These are phyloP conservation scores for Xenosphaeropsis pyriputrescens DNA, from an alignment of 2,329 filamentous ascomycete genomes.

Conservation along the genomic window DNA sequence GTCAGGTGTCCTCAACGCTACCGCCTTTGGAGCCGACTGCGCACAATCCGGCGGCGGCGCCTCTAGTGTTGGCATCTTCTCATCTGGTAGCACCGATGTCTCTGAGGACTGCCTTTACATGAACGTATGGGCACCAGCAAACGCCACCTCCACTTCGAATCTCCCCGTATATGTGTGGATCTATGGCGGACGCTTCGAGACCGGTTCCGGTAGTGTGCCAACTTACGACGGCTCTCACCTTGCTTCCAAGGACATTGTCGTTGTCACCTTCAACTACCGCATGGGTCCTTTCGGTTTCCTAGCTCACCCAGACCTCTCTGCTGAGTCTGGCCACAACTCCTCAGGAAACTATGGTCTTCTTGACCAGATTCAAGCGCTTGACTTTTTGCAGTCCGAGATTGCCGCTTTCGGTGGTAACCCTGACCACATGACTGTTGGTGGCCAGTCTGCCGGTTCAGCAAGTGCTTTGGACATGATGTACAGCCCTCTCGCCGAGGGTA, in stretches of 20 bases:
- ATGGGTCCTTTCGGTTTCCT: conserved; percentile 15
- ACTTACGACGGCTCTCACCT: conserved; percentile 26
- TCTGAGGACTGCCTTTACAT: conserved; percentile 21
- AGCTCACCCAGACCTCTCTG: conserved; percentile 21
- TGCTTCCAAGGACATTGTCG: conserved; percentile 24
- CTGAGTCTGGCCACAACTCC: conserved; percentile 28
- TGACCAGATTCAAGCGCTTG: conserved; percentile 38
- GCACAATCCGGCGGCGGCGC: conserved; percentile 9
- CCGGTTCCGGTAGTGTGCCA: conserved; percentile 21
- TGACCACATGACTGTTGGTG: conserved; percentile 48
- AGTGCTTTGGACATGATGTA: conserved; percentile 12
- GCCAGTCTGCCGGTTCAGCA: conserved; percentile 43
- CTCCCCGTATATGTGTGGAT: conserved; percentile 27
- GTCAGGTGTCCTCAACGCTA: conserved; percentile 5
- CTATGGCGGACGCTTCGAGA: conserved; percentile 23
- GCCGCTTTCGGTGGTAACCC: conserved; percentile 51
- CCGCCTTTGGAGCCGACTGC: conserved; percentile 10
- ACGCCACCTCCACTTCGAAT: conserved; percentile 9
- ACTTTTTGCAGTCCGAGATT: conserved; percentile 41
- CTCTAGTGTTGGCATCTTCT: conserved; percentile 7
- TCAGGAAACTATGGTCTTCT: conserved; percentile 52
- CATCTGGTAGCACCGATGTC: conserved; percentile 8
- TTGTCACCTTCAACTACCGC: conserved; percentile 30
- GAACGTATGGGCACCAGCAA: conserved; percentile 15
- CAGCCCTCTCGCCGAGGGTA: conserved; percentile 10